Conservation (phyloP, 306 rosid genomes). For the Quercus gilva region DNA sequence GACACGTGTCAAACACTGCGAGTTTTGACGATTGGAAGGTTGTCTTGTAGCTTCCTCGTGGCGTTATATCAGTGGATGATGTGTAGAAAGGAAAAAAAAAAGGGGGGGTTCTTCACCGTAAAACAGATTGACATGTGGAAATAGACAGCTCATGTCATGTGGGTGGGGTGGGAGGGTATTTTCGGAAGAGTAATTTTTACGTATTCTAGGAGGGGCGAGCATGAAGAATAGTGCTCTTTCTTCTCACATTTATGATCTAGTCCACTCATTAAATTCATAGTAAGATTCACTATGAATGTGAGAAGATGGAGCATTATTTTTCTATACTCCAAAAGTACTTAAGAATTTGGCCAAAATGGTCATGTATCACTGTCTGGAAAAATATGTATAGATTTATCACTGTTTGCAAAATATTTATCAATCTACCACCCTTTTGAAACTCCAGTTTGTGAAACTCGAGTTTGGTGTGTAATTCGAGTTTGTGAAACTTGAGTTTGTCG, state of each 20-base stretch:
- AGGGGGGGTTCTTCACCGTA: background rate
- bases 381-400: no score
- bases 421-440: rapidly evolving
- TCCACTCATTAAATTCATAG: no score
- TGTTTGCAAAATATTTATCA: no score
- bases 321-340: rapidly evolving
- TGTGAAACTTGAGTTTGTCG: no score
- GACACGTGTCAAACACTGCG: conserved; percentile 44
- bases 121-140: conserved; percentile 25
- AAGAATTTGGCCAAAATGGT: no score
- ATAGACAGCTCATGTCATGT: conserved; percentile 6
- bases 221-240: no score
- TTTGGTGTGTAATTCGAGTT: no score
- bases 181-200: background rate
- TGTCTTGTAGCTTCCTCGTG: conserved; percentile 19
- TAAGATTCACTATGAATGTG: rapidly evolving
- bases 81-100: background rate
- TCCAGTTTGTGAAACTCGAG: no score
- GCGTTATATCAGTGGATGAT: conserved; percentile 9
- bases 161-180: conserved; percentile 5
- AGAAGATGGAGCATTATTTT: rapidly evolving
- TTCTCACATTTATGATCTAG: no score
- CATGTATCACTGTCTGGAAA: no score
- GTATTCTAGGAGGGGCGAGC: background rate
- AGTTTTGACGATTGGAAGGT: conserved; percentile 20